Base-by-base conservation (phyloP, 345 rosid genomes). In the Cardamine resedifolia region DNA sequence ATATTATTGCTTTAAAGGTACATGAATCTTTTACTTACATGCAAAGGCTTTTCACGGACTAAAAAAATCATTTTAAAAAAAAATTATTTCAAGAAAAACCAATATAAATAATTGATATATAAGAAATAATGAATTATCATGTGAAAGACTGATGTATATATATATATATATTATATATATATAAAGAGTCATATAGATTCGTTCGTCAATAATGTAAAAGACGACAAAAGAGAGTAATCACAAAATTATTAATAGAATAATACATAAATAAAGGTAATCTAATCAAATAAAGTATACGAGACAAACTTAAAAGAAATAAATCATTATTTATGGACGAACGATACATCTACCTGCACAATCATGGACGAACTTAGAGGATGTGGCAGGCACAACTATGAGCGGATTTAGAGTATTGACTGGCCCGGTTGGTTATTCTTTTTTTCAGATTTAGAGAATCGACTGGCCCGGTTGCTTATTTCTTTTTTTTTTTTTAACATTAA, bases 11-110 rank as follows among this genome's bases (percentile, higher is more conserved):
- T 51, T 61, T 61, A 3, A 51, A 71, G 75, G 50, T 27, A 51
- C 61, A 61, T 20, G 41, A 18, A 23, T 51, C 33, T 39, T 43
- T 71, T 62, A 45, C 68, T 50, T 61, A 39, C 61, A 61, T 61
- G 68, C 60, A 60, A 60, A 18, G 12, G 27, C 8, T n/a, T 71
- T 60, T 38, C 75, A 60, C 68, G 52, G 39, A 38, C 53, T 57
- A 33, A 57, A 68, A 45, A 18, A 3, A 47, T 47, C 3, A 19
- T 10, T 36, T 2, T 5, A 30, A 33, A 36, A 10, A 36, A 1
- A 12, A 33, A 33, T 8, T 2, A 31, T 7, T 31, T 0, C 5
- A 26, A 3, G 0, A 5, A 31, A 31, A 7, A 31, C 9, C n/a
- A n/a, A 38, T 0, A 38, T 38, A 38, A 11, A 44, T 44, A 10